Evolutionary conservation across 768 basidiomycete species (phyloP).

Genomic region (Lepiota venenata): DNA sequence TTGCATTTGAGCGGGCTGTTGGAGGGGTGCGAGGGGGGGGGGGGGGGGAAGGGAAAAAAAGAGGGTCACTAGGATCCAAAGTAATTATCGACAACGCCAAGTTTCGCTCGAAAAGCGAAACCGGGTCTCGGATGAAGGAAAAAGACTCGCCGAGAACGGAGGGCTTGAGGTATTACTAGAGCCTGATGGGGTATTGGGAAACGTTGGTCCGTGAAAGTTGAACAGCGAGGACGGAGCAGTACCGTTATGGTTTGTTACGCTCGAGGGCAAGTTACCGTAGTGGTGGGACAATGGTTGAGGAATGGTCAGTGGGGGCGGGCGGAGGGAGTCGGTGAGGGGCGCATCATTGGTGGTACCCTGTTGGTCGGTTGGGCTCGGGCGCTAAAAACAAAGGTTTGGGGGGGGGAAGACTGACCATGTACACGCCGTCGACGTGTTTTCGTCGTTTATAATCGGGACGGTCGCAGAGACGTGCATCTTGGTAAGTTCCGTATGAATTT

Average conservation of each 20-base stretch:
- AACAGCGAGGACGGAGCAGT: conserved; percentile 43
- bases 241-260: conserved; percentile 32
- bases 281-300: conserved; percentile 55
- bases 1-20: conserved; percentile 71
- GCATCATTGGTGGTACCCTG: conserved; percentile 43
- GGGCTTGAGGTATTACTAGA: conserved; percentile 74
- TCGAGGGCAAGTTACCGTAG: conserved; percentile 37
- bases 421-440: conserved; percentile 53
- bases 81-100: conserved; percentile 28
- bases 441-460: conserved; percentile 57
- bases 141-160: conserved; percentile 77
- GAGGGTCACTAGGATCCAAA: conserved; percentile 57
- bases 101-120: conserved; percentile 13
- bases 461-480: conserved; percentile 47
- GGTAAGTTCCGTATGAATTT: conserved; percentile 41
- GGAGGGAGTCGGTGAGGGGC: conserved; percentile 36
- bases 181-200: conserved; percentile 69
- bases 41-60: conserved; percentile 34
- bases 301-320: conserved; percentile 56
- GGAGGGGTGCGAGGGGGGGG: too few species aligned
- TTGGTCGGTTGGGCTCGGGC: background rate
- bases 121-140: conserved; percentile 25
- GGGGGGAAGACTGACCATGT: conserved; percentile 37
- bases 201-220: conserved; percentile 52
- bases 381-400: background rate